Evolutionary conservation across 495 filamentous ascomycete species (phyloP).

Genomic region (Chaetomidium leptoderma): DNA sequence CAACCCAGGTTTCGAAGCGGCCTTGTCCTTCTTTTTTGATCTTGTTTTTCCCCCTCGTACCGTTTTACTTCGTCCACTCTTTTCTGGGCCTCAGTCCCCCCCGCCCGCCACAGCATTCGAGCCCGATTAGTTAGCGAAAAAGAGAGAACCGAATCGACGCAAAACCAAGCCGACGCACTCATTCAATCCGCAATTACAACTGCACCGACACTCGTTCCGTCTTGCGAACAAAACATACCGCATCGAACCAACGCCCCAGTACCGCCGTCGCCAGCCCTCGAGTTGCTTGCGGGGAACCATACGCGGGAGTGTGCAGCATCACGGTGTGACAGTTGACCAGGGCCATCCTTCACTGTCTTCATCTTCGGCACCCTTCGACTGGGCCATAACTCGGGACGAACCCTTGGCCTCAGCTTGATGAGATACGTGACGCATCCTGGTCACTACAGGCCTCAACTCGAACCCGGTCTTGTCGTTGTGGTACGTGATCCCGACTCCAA

Average conservation of each 20-base stretch:
- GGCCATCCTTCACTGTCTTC: background rate
- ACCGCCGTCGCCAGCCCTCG: constrained; percentile 14
- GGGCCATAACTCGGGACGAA: constrained; percentile 15
- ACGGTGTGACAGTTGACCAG: constrained; percentile 8
- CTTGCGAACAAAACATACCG: background rate
- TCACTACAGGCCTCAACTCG: background rate
- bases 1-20: background rate
- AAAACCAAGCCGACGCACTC: constrained; percentile 15
- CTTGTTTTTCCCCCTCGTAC: constrained; percentile 8
- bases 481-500: background rate
- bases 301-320: constrained; percentile 28
- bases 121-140: background rate
- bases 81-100: constrained; percentile 12
- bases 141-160: constrained; percentile 7
- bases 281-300: constrained; percentile 12
- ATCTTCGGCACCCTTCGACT: background rate
- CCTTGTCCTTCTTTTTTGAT: constrained; percentile 13
- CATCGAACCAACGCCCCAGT: background rate
- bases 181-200: background rate
- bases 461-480: background rate
- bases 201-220: background rate
- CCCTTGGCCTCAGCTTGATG: constrained; percentile 8
- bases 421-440: background rate
- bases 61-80: constrained; percentile 24
- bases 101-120: background rate